Evolutionary conservation across 345 rosid genomes (phyloP).

Genomic region (Hibiscus tridactylites): DNA sequence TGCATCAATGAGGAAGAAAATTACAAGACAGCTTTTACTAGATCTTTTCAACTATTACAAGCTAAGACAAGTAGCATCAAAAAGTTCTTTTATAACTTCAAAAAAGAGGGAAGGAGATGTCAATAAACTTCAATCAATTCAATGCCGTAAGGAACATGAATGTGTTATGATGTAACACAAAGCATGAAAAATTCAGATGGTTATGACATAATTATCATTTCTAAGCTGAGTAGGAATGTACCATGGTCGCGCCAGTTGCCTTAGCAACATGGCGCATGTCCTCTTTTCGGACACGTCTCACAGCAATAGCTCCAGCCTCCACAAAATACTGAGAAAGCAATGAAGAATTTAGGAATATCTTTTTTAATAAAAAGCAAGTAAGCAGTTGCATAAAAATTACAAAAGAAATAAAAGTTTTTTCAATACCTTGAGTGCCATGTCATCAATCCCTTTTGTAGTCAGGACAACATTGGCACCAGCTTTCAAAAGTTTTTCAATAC

Average conservation of each 20-base stretch:
- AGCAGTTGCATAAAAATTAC: background rate
- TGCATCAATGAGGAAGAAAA: background rate
- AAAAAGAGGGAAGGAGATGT: background rate
- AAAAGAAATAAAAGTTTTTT: background rate
- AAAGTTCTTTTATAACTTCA: background rate
- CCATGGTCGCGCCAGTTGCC: constrained; percentile 98
- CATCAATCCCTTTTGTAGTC: constrained; percentile 97
- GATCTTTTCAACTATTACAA: background rate
- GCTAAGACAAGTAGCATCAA: background rate
- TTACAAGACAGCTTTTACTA: background rate
- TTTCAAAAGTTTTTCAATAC: constrained; percentile 83
- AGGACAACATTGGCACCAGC: constrained; percentile 97
- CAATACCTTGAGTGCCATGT: constrained; percentile 89
- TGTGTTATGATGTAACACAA: background rate
- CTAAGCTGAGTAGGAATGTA: constrained; percentile 12
- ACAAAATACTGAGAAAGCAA: constrained; percentile 72
- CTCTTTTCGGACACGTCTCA: constrained; percentile 90
- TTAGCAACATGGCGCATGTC: constrained; percentile 98
- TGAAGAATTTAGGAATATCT: background rate
- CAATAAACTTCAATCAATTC: background rate
- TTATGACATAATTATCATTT: background rate
- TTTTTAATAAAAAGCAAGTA: background rate
- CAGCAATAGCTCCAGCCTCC: constrained; percentile 97
- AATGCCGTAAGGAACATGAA: background rate
- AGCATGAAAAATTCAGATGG: background rate